These are phyloP conservation scores for Umbilicaria muhlenbergii DNA, from an alignment of 495 filamentous ascomycete species.

Conservation along the genomic window DNA sequence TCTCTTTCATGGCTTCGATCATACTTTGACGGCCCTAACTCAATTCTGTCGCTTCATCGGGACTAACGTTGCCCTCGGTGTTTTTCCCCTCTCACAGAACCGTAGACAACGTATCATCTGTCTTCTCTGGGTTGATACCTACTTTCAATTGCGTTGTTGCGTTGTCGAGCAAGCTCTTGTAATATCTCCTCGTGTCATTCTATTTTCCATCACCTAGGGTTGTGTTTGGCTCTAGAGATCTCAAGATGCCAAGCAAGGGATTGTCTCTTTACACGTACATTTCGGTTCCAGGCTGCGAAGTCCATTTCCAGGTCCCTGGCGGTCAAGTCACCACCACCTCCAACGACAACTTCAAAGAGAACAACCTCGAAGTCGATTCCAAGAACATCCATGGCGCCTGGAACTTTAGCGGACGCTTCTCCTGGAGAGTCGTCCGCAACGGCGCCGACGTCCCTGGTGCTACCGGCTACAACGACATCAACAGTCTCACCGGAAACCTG, in stretches of 20 bases:
- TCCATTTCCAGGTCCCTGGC: constrained; percentile 31
- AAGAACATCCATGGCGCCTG: constrained; percentile 22
- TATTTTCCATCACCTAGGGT: no score
- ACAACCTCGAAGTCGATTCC: constrained; percentile 31
- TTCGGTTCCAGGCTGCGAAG: constrained; percentile 22
- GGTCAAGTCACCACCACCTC: constrained; percentile 17
- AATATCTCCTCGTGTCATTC: no score
- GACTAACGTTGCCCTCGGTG: no score
- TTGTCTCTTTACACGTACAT: constrained; percentile 32
- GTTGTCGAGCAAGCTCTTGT: no score
- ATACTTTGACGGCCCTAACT: no score
- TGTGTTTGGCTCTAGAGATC: no score
- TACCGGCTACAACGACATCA: constrained; percentile 24
- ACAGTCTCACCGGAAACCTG: constrained; percentile 30
- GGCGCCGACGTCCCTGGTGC: constrained; percentile 10
- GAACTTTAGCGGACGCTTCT: constrained; percentile 30
- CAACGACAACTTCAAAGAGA: constrained; percentile 19
- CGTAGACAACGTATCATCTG: no score
- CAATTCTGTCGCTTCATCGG: no score
- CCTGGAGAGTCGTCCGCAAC: constrained; percentile 27
- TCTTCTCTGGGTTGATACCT: no score
- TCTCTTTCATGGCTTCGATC: no score
- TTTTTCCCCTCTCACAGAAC: no score
- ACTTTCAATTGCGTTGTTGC: no score
- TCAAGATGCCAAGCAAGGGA: constrained; percentile 36